Conservation (phyloP, 106 monocot genomes). For the Dendrobium catenatum region DNA sequence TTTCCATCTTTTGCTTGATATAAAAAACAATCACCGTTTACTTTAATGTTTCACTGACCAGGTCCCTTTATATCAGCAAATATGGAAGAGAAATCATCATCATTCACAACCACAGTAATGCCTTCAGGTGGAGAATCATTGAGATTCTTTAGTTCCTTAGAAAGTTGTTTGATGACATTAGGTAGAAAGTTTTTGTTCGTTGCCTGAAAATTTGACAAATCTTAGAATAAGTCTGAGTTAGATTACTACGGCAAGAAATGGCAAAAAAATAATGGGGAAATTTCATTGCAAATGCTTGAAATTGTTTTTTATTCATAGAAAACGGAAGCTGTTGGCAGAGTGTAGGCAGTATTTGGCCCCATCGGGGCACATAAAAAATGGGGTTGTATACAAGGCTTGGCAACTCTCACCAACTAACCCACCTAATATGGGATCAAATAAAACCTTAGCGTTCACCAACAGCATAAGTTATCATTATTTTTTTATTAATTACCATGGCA, state of each 20-base stretch:
- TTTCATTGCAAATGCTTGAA: not conserved
- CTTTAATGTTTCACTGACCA: slow-evolving; percentile 30
- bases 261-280: not conserved
- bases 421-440: not conserved
- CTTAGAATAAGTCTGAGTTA: not conserved
- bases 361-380: not conserved
- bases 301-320: not conserved
- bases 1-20: not conserved
- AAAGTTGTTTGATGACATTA: slow-evolving; percentile 87
- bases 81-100: slow-evolving; percentile 88
- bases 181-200: slow-evolving; percentile 92
- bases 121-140: slow-evolving; percentile 96
- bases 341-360: not conserved
- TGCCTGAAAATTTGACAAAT: slow-evolving; percentile 31
- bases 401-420: not conserved
- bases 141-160: slow-evolving; percentile 85
- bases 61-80: slow-evolving; percentile 98
- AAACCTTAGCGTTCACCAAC: not conserved
- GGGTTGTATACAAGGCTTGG: not conserved
- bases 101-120: slow-evolving; percentile 84
- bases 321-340: not conserved
- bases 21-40: not conserved
- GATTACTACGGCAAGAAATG: not conserved
- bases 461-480: not conserved
- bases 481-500: not conserved